Evolutionary conservation across 805 yeast species (phyloP), one percentile per base, ranked within the genome.

Genomic region (Hyphopichia homilentoma): DNA sequence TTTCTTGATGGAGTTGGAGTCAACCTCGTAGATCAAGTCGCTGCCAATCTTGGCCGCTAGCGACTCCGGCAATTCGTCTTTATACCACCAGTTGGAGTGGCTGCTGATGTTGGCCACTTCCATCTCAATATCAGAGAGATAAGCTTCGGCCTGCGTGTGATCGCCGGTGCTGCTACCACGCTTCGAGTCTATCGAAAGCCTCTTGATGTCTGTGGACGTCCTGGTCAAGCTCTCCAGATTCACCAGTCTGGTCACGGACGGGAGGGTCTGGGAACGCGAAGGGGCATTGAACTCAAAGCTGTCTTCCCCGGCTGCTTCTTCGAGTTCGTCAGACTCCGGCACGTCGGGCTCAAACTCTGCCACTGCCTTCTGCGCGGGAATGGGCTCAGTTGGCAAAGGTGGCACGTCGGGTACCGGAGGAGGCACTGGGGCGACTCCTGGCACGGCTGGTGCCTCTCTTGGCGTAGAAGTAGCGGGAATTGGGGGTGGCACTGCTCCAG

Each of bases 11-110:
- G 50, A 48, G 36, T 70, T 62, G 17, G 76, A 74, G 35, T 87
- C 95, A 15, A 78, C 71, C 52, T 87, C 95, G 52, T 57, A 77
- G 12, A 75, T 62, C 19, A 79, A 50, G 14, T 79, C 83, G 25
- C 55, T 64, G 2, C 73, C 73, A 14, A 60, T 54, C 30, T 58
- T 62, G 1, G 52, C 18, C 2, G 60, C 54, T 16, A 80, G 50
- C 12, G 61, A 50, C 0, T 76, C 73, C 2, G 95, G 95, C 5
- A 79, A 59, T 6, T 70, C 70, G 11, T 71, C 65, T 7, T 59
- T 59, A 11, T 75, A 43, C 90, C 93, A 85, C 96, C 96, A 88
- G 12, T 56, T 58, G 2, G 68, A 44, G 7, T 43, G 29, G 3
- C 47, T 48, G 5, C 42, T 43, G n/a, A 56, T 43, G 27, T 51